These are phyloP conservation scores for Polytrichum formosum DNA, from an alignment of 225 moss, liverwort and hornwort species.

Conservation along the genomic window DNA sequence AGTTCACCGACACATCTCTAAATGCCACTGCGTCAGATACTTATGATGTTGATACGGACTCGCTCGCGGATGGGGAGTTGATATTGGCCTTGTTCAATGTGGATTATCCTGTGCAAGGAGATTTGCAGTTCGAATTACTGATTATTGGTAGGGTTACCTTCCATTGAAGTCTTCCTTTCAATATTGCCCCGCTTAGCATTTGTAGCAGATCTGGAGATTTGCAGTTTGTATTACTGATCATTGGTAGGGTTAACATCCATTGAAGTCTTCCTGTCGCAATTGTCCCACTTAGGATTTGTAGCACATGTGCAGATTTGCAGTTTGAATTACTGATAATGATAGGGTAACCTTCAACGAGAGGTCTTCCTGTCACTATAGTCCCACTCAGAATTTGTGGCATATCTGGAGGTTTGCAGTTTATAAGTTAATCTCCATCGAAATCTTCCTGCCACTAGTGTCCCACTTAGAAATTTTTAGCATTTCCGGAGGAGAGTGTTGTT, in stretches of 20 bases:
- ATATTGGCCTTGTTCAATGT: slow-evolving; percentile 16
- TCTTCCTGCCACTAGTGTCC: no score
- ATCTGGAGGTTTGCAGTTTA: no score
- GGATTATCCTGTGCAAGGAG: slow-evolving; percentile 10
- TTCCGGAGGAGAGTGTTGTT: neutral
- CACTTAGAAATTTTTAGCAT: no score
- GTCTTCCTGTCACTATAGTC: no score
- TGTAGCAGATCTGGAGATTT: neutral
- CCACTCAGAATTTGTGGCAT: no score
- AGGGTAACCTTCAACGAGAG: no score
- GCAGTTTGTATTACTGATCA: slow-evolving; percentile 2
- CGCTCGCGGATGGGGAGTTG: neutral
- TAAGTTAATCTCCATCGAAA: no score
- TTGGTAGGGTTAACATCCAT: neutral
- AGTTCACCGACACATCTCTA: slow-evolving; percentile 3
- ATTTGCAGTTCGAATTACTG: neutral
- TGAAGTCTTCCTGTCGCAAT: no score
- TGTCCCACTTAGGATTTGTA: no score
- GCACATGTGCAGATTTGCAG: no score
- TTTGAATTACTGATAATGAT: neutral
- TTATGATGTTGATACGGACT: neutral
- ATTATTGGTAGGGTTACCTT: slow-evolving; percentile 2
- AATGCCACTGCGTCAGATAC: neutral
- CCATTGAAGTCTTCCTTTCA: no score
- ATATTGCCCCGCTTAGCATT: no score